These are phyloP conservation scores for Daucus carota DNA, from an alignment of 129 eudicot genomes.

Conservation along the genomic window DNA sequence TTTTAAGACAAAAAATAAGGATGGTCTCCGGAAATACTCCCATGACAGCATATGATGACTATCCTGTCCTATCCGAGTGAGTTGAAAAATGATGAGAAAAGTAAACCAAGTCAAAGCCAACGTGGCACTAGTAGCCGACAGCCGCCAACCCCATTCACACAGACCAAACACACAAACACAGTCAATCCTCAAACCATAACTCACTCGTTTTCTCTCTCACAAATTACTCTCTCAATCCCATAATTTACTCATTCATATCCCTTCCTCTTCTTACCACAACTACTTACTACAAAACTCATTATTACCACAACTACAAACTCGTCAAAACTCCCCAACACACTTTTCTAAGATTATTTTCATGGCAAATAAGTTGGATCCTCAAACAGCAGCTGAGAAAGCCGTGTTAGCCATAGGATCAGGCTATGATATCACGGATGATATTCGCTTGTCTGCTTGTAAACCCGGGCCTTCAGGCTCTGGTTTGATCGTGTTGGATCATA, in stretches of 20 bases:
- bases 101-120: background rate
- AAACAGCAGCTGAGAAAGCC: constrained; percentile 77
- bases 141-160: constrained; percentile 11
- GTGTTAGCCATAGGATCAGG: constrained; percentile 82
- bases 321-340: background rate
- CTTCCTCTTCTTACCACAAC: too few species aligned
- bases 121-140: background rate
- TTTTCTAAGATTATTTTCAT: constrained; percentile 12
- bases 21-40: too few species aligned
- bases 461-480: constrained; percentile 63
- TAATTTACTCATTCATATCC: background rate
- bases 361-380: constrained; percentile 46
- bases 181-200: background rate
- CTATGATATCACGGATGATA: constrained; percentile 64
- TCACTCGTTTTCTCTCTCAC: background rate
- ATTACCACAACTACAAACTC: background rate
- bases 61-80: background rate
- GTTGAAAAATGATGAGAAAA: background rate
- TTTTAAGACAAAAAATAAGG: too few species aligned
- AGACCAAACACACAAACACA: background rate
- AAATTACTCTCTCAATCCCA: background rate
- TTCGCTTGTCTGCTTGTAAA: constrained; percentile 73
- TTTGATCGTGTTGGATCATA: constrained; percentile 56
- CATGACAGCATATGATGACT: too few species aligned
- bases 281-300: too few species aligned